A percentile compares a stretch with the other conserved stretches of the same genome.
Evolutionary conservation across 805 yeast species (phyloP).

Genomic region (Lachancea kluyveri): DNA sequence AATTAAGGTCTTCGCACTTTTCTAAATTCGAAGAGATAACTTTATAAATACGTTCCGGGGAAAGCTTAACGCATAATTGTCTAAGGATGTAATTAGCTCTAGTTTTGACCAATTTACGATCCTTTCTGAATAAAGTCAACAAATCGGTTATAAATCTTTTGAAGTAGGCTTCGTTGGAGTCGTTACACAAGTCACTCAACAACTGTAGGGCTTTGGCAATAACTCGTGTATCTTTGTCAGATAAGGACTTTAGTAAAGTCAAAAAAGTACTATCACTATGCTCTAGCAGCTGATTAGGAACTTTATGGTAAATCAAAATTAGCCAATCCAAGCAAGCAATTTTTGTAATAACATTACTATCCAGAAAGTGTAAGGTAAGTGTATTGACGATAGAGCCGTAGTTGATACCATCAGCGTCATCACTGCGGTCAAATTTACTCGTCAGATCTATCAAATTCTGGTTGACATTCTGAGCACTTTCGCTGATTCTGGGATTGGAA

Average conservation of each 20-base stretch:
- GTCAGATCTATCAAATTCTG: conserved; percentile 47
- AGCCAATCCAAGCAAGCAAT: conserved; percentile 89
- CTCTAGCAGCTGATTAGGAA: conserved; percentile 49
- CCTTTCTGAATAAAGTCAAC: conserved; percentile 61
- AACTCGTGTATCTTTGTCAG: conserved; percentile 39
- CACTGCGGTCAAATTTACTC: conserved; percentile 20
- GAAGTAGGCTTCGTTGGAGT: conserved; percentile 64
- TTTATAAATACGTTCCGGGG: conserved; percentile 77
- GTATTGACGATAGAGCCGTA: conserved; percentile 59
- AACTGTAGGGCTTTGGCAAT: conserved; percentile 28
- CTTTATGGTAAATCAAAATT: conserved; percentile 67
- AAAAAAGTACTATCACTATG: conserved; percentile 63
- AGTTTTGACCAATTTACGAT: conserved; percentile 56
- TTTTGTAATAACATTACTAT: conserved; percentile 74
- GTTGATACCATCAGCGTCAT: conserved; percentile 19
- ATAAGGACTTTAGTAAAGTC: conserved; percentile 66
- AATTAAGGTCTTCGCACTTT: conserved; percentile 52
- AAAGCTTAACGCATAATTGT: conserved; percentile 73
- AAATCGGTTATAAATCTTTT: conserved; percentile 68
- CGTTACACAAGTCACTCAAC: conserved; percentile 25
- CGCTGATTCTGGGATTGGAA: conserved; percentile 42
- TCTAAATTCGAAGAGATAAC: conserved; percentile 73
- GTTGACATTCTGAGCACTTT: conserved; percentile 52
- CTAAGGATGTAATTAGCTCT: conserved; percentile 80
- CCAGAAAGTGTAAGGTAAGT: conserved; percentile 63